A percentile compares a stretch with the other conserved stretches of the same genome.
Conservation (phyloP, 73 alveolate genomes). For the Effrenium voratum region DNA sequence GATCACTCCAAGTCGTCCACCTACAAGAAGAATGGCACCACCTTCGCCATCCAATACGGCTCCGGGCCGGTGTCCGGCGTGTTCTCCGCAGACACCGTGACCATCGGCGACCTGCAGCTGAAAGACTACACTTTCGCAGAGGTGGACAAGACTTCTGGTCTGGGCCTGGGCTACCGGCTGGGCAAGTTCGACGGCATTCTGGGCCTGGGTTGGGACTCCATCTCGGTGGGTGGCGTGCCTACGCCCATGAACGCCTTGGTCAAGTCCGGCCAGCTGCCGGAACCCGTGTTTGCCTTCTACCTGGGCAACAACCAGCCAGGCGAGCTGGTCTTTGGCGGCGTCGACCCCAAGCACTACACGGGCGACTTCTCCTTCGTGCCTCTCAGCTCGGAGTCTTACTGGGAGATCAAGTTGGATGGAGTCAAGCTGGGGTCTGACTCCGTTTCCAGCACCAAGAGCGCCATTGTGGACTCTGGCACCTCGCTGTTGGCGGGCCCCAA, state of each 20-base stretch:
- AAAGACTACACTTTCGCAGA: conserved; percentile 89
- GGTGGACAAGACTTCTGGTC: conserved; percentile 93
- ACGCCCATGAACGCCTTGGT: conserved; percentile 95
- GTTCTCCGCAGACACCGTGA: conserved; percentile 66
- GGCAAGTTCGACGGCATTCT: conserved; percentile 97
- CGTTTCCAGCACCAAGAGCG: conserved; percentile 49
- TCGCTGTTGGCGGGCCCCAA: conserved; percentile 90
- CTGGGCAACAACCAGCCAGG: conserved; percentile 88
- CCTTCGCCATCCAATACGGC: conserved; percentile 91
- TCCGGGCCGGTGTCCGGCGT: conserved; percentile 85
- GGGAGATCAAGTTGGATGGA: conserved; percentile 63
- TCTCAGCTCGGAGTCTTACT: conserved; percentile 42
- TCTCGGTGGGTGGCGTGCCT: conserved; percentile 95
- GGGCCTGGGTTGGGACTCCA: conserved; percentile 97
- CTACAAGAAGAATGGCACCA: conserved; percentile 88
- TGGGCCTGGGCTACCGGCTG: conserved; percentile 95
- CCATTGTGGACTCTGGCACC: conserved; percentile 94
- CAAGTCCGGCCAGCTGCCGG: conserved; percentile 53
- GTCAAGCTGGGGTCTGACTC: conserved; percentile 55
- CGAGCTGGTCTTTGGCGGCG: conserved; percentile 88
- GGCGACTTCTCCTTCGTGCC: conserved; percentile 76
- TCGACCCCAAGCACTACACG: conserved; percentile 91
- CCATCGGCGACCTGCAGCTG: conserved; percentile 69
- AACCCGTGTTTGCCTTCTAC: conserved; percentile 88
- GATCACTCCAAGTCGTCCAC: conserved; percentile 73